Conservation (phyloP, 2,329 filamentous ascomycete genomes). For the Colletotrichum agaves region DNA sequence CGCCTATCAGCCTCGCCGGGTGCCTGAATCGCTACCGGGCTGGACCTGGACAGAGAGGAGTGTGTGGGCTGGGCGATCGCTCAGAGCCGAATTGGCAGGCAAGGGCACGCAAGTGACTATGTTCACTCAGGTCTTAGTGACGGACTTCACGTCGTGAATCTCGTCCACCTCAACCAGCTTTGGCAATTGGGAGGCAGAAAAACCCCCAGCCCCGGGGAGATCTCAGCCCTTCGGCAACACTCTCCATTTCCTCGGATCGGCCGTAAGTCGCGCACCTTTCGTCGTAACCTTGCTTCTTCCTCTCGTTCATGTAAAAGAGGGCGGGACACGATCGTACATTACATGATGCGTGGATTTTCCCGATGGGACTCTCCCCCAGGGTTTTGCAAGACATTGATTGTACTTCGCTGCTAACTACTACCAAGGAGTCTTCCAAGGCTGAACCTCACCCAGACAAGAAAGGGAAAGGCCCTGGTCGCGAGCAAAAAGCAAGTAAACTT, state of each 20-base stretch:
- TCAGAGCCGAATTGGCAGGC: neutral
- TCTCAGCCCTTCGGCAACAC: neutral
- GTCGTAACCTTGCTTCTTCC: neutral
- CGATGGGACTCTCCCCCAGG: neutral
- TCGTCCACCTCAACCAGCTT: neutral
- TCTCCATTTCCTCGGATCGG: neutral
- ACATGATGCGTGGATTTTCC: slow-evolving; percentile 10
- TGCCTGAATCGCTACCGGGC: slow-evolving; percentile 5
- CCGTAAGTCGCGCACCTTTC: neutral
- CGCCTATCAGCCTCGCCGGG: slow-evolving; percentile 5
- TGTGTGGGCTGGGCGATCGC: neutral
- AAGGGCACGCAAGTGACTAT: neutral
- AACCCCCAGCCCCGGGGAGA: too few species aligned
- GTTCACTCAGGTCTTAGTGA: slow-evolving; percentile 5
- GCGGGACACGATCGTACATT: slow-evolving; percentile 8
- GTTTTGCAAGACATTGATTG: neutral
- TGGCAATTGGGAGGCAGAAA: too few species aligned
- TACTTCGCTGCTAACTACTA: too few species aligned
- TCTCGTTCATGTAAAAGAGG: slow-evolving; percentile 7
- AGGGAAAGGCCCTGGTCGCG: too few species aligned
- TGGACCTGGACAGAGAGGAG: neutral
- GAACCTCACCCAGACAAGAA: too few species aligned
- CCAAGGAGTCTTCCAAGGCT: too few species aligned
- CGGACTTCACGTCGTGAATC: neutral
- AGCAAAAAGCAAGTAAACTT: too few species aligned